Conservation (phyloP, 2,329 filamentous ascomycete species). For the Colletotrichum camelliae region DNA sequence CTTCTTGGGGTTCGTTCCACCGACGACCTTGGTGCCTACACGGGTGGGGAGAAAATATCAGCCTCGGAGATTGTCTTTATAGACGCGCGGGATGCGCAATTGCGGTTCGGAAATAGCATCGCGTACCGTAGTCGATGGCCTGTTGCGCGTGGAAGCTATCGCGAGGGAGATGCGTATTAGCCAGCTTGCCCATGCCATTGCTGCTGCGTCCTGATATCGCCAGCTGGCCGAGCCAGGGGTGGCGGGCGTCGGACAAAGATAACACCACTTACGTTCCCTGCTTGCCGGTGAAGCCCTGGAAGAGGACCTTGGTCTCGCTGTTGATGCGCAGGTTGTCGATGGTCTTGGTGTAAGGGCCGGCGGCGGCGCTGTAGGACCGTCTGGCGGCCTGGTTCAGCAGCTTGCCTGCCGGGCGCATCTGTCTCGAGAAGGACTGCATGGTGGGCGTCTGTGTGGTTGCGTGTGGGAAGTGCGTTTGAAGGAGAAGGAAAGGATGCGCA, state of each 20-base stretch:
- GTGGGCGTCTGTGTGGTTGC: constrained; percentile 35
- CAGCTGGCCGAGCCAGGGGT: background rate
- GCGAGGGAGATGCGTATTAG: background rate
- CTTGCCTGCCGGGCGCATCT: constrained; percentile 70
- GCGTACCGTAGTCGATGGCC: constrained; percentile 95
- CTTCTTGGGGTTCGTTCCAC: constrained; percentile 99
- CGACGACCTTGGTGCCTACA: constrained; percentile 92
- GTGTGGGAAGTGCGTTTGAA: background rate
- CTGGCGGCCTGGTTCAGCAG: constrained; percentile 68
- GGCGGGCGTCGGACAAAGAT: background rate
- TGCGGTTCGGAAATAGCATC: constrained; percentile 1
- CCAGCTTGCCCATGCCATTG: background rate
- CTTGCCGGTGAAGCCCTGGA: constrained; percentile 96
- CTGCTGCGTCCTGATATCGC: background rate
- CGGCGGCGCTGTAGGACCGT: constrained; percentile 76
- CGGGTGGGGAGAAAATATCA: constrained; percentile 30
- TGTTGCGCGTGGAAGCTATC: constrained; percentile 93
- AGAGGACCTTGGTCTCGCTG: constrained; percentile 90
- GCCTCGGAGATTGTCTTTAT: constrained; percentile 21
- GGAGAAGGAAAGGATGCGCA: constrained; percentile 17
- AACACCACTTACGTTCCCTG: constrained; percentile 80
- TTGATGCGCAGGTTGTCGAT: constrained; percentile 92
- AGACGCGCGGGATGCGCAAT: background rate
- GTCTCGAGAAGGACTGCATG: constrained; percentile 88
- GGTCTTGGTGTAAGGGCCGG: constrained; percentile 74